Conservation (phyloP, 768 basidiomycete species). For the Boletus subparvulus region DNA sequence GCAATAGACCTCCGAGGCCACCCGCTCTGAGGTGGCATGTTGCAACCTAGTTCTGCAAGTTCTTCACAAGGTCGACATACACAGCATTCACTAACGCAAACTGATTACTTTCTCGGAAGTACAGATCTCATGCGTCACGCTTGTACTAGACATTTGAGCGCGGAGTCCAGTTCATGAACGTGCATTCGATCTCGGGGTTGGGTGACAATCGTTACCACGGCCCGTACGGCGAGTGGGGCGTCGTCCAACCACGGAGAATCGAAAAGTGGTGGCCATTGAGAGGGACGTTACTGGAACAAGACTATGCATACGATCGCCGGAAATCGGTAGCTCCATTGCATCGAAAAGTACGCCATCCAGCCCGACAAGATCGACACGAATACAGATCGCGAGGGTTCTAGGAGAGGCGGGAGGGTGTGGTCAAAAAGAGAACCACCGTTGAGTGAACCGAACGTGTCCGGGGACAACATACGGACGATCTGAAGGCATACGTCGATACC, state of each 20-base stretch:
- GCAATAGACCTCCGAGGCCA: too few relatives aligned
- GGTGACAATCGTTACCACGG: too few relatives aligned
- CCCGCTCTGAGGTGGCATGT: too few relatives aligned
- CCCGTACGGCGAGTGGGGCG: too few relatives aligned
- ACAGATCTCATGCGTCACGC: too few relatives aligned
- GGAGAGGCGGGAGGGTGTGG: constrained; percentile 32
- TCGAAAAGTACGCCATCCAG: constrained; percentile 44
- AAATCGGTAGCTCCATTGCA: constrained; percentile 44
- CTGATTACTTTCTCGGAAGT: too few relatives aligned
- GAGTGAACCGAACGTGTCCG: constrained; percentile 36
- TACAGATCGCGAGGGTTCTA: constrained; percentile 38
- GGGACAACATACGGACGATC: constrained; percentile 31
- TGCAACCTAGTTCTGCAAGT: too few relatives aligned
- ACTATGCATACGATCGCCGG: constrained; percentile 43
- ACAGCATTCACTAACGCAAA: too few relatives aligned
- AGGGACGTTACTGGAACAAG: constrained; percentile 45
- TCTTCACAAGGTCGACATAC: too few relatives aligned
- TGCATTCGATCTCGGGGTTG: too few relatives aligned
- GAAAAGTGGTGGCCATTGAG: constrained; percentile 64
- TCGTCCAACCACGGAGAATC: constrained; percentile 52
- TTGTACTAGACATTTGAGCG: too few relatives aligned
- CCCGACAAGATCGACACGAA: constrained; percentile 44
- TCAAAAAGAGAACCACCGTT: constrained; percentile 40
- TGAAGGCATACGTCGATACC: constrained; percentile 16
- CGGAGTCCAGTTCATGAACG: too few relatives aligned